Evolutionary conservation across 352 stramenopile genomes (phyloP), one percentile per base, ranked within the genome.

Genomic region (Globisporangium cystogenes): DNA sequence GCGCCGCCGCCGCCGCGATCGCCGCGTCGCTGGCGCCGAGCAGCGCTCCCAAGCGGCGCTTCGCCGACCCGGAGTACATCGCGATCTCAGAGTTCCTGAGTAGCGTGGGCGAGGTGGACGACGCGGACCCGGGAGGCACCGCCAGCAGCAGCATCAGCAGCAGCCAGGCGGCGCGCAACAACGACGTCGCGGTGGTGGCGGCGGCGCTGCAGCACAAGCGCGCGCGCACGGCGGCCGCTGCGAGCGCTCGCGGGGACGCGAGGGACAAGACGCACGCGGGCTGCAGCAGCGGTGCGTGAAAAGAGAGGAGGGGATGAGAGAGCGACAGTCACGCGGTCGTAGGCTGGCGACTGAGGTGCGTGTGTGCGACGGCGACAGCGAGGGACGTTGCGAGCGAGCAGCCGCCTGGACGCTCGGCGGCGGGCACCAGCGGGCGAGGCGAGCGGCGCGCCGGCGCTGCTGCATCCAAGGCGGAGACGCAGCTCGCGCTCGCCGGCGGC

Each of bases 31-130:
- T 56, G 23, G 55, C 48, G 2, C 27, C 39, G 1, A 55, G 31
- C 37, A 49, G 23, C 24, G 29, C 27, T 15, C 26, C 27, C 15
- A 69, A 72, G 51, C 59, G 64, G 20, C 60, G 63, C 12, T 70
- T 70, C 44, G 56, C 70, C 2, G 79, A 90, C 37, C 76, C 70
- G 1, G 76, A 90, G 59, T 79, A 86, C 27, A 72, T 72, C 16
- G 76, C 75, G 23, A 70, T 89, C 49, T 83, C 81, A 26, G 79
- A 86, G 58, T 55, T 90, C 49, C 63, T 87, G 42, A 77, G 74
- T 35, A 82, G 70, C 41, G 82, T 90, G 60, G 68, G 47, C 51
- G 76, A 87, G 50, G 75, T 86, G 45, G 75, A 87, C 59, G 77
- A 83, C n/a, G 47, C 53, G 41, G 60, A 65, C 35, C 21, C 39